These are phyloP conservation scores for Ophiostoma australiae DNA, from an alignment of 2,329 filamentous ascomycete species.

Conservation along the genomic window DNA sequence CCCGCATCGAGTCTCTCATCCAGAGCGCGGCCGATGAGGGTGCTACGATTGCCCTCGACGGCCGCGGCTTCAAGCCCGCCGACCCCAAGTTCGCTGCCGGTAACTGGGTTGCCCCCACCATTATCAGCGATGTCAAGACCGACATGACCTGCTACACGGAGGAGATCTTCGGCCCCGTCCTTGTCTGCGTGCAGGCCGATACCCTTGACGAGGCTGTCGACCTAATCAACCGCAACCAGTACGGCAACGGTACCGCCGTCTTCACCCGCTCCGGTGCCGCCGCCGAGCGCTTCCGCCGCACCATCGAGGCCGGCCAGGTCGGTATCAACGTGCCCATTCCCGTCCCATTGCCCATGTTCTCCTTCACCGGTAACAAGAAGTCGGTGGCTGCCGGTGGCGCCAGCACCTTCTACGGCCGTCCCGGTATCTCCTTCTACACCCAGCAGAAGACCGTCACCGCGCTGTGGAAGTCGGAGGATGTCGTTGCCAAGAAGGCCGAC, in stretches of 20 bases:
- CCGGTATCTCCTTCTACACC: constrained; percentile 90
- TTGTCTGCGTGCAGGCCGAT: constrained; percentile 74
- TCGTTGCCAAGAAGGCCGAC: constrained; percentile 76
- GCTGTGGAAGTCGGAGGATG: constrained; percentile 81
- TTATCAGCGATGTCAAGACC: constrained; percentile 73
- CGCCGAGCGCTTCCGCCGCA: constrained; percentile 70
- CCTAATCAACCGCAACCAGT: constrained; percentile 79
- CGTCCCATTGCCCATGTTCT: constrained; percentile 66
- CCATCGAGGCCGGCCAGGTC: constrained; percentile 79
- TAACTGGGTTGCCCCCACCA: constrained; percentile 79
- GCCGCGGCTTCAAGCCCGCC: constrained; percentile 64
- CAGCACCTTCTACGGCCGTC: constrained; percentile 91
- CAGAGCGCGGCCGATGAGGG: constrained; percentile 72
- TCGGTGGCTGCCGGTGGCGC: constrained; percentile 85
- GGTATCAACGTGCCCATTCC: constrained; percentile 81
- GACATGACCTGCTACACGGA: constrained; percentile 80
- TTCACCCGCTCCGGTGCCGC: constrained; percentile 77
- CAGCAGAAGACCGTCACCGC: constrained; percentile 96
- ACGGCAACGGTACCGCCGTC: constrained; percentile 80
- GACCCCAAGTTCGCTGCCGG: constrained; percentile 68
- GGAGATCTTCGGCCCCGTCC: constrained; percentile 80
- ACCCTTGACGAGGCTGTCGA: constrained; percentile 75
- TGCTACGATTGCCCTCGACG: constrained; percentile 74
- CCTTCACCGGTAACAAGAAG: constrained; percentile 77
- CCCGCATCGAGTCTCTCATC: constrained; percentile 71